Evolutionary conservation across 169 alveolate species (phyloP).

Genomic region (Cryptosporidium tyzzeri): DNA sequence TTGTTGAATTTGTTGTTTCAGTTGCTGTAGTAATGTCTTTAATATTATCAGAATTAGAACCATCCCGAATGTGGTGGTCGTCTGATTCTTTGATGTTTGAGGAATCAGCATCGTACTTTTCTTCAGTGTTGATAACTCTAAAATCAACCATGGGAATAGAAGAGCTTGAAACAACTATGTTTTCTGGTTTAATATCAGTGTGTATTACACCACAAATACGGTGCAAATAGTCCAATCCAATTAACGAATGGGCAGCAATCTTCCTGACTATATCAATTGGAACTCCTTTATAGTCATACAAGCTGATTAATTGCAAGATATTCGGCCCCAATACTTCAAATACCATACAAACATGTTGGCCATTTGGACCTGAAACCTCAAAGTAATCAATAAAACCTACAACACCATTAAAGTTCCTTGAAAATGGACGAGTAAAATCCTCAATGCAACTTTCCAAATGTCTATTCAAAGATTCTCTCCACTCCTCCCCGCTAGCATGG

Average conservation of each 20-base stretch:
- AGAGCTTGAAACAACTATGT: conserved; percentile 86
- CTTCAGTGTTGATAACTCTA: conserved; percentile 72
- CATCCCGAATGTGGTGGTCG: not conserved
- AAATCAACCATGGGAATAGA: conserved; percentile 56
- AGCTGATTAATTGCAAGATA: conserved; percentile 94
- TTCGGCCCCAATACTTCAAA: conserved; percentile 98
- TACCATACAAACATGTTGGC: conserved; percentile 97
- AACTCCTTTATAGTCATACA: conserved; percentile 95
- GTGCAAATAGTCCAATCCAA: conserved; percentile 98
- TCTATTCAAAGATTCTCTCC: conserved; percentile 81
- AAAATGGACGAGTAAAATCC: conserved; percentile 39
- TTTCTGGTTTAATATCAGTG: conserved; percentile 99
- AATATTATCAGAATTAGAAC: not conserved
- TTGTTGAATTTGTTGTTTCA: not conserved
- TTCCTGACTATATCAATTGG: conserved; percentile 94
- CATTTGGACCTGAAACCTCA: conserved; percentile 96
- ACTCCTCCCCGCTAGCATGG: conserved; percentile 79
- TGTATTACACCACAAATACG: conserved; percentile 97
- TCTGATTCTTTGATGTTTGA: not conserved
- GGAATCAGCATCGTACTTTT: conserved; percentile 54
- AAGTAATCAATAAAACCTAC: conserved; percentile 95
- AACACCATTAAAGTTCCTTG: conserved; percentile 85
- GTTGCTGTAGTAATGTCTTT: not conserved
- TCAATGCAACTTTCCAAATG: conserved; percentile 22
- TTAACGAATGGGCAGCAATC: conserved; percentile 95